Base-by-base conservation (phyloP, 192 early-diverging fungal species). In the Paraglomus brasilianum region DNA sequence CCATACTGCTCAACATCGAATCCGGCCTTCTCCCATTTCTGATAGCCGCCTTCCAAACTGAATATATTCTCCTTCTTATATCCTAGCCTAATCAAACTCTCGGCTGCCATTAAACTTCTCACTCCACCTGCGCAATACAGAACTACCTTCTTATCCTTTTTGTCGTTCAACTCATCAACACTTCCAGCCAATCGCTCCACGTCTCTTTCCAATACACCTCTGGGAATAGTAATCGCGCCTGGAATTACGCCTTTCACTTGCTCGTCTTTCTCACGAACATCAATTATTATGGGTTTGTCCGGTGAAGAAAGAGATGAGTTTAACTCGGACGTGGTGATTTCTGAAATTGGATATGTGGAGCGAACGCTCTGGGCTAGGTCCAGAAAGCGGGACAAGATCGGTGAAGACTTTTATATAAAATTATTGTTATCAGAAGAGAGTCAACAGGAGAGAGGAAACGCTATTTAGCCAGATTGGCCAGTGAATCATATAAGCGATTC, bases 71-170 rank as follows among this genome's bases (percentile, higher is more conserved):
- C 62, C 50, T 71, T 69, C 11, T 47, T 52, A 50, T 85, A 85
- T 1, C 83, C 83, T 19, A 85, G 49, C 11, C 81, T 58, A n/a
- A 80, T 66, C 47, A 85, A 50, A 48, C 75, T 75, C 66, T 80
- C 80, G 10, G 83, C 83, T 1, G 83, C 81, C 55, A 85, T 65
- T 17, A 82, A 59, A 45, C 66, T 68, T 68, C 66, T 68, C 14
- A 68, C 5, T 38, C 83, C 83, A n/a, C 83, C 83, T 13, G 83
- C 83, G 66, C 83, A 85, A 66, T 85, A 85, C 9, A 85, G 53
- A 19, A 85, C 75, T 30, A 85, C 68, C 19, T 78, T 74, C 55
- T 77, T 74, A 59, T 75, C 75, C 11, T 76, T 73, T 30, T 70
- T 58, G 22, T 75, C 68, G 46, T 78, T 76, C 39, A 79, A 66